These are phyloP conservation scores for Gossypium ekmanianum DNA, from an alignment of 345 rosid genomes.

Conservation along the genomic window DNA sequence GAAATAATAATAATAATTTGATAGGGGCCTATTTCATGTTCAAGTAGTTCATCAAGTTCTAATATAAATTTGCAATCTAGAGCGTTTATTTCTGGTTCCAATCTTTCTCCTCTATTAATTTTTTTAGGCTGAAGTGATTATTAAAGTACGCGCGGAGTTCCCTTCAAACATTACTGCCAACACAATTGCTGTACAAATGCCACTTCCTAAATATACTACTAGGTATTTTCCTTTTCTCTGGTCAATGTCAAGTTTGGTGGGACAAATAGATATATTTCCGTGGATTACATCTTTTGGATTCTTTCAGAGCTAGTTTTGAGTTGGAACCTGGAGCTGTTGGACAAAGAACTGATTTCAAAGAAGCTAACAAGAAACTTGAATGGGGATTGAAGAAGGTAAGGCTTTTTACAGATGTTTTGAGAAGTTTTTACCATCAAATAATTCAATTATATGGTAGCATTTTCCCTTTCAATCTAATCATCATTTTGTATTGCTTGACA, in stretches of 20 bases:
- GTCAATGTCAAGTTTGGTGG: not conserved
- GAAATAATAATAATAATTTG: not conserved
- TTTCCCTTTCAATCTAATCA: conserved; percentile 11
- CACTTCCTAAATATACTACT: conserved; percentile 82
- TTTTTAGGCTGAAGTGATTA: conserved; percentile 85
- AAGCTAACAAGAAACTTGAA: conserved; percentile 77
- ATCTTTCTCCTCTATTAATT: conserved; percentile 20
- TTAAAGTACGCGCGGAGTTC: conserved; percentile 81
- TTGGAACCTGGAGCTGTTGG: conserved; percentile 80
- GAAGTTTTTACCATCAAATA: conserved; percentile 2
- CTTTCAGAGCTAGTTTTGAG: conserved; percentile 42
- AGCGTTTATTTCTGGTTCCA: not conserved
- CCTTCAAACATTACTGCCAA: conserved; percentile 78
- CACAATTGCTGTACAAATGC: conserved; percentile 80
- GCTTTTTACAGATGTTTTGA: conserved; percentile 1
- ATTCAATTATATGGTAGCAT: not conserved
- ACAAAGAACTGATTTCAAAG: conserved; percentile 90
- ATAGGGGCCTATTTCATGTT: not conserved
- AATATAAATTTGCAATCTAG: not conserved
- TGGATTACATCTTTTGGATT: conserved; percentile 1
- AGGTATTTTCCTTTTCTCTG: conserved; percentile 46
- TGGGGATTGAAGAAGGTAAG: conserved; percentile 87
- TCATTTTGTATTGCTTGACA: conserved; percentile 28
- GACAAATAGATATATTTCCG: not conserved
- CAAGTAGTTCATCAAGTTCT: not conserved